Evolutionary conservation across 805 yeast species (phyloP).

Genomic region (Candida schatavii): DNA sequence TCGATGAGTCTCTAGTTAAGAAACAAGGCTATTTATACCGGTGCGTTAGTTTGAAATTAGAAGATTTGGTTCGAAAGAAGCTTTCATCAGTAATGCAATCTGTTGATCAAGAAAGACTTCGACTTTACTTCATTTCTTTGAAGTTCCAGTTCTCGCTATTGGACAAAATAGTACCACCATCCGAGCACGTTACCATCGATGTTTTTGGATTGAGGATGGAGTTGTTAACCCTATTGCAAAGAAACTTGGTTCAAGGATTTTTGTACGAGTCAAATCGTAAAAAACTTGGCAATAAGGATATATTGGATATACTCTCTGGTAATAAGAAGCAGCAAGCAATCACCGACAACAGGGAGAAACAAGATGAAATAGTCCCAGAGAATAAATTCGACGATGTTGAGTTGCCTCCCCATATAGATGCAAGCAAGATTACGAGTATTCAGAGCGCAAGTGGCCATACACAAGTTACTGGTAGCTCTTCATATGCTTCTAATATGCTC

Average conservation of each 20-base stretch:
- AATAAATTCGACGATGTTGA: constrained; percentile 33
- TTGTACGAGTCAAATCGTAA: constrained; percentile 3
- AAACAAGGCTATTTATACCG: constrained; percentile 12
- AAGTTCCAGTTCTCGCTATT: constrained; percentile 27
- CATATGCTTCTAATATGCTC: constrained; percentile 14
- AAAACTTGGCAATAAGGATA: constrained; percentile 10
- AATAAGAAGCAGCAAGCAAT: constrained; percentile 1
- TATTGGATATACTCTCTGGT: constrained; percentile 9
- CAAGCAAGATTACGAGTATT: constrained; percentile 22
- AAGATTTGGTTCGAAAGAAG: constrained; percentile 25
- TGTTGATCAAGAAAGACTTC: constrained; percentile 32
- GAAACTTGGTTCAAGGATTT: constrained; percentile 15
- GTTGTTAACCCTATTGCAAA: constrained; percentile 13
- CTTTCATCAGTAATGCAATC: constrained; percentile 23
- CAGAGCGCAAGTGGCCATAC: constrained; percentile 27
- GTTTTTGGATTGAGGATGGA: background rate
- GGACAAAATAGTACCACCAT: background rate
- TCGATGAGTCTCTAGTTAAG: background rate
- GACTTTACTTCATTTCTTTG: constrained; percentile 23
- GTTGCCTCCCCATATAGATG: constrained; percentile 37
- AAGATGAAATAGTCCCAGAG: constrained; percentile 3
- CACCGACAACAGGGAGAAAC: background rate
- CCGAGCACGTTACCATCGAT: background rate
- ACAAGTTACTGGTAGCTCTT: constrained; percentile 17
- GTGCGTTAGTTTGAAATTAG: constrained; percentile 19